Evolutionary conservation across 2,329 filamentous ascomycete genomes (phyloP), one percentile per base, ranked within the genome.

Genomic region (Fusarium nanum): DNA sequence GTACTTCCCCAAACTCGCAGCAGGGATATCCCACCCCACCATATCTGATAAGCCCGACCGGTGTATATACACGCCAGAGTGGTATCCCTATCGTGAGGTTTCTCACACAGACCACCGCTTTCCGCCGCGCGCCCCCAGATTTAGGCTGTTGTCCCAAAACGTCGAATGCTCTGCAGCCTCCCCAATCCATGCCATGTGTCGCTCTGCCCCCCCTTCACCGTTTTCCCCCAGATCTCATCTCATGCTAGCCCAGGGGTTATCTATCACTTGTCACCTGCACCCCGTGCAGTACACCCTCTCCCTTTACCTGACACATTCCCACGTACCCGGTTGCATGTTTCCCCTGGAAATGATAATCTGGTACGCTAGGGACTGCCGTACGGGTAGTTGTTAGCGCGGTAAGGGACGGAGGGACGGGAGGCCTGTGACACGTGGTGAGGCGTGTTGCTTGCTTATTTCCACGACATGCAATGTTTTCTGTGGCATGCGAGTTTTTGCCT

Each of bases 31-130:
- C 37, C 65, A 32, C 64, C 65, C 34, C 45, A 49, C 65, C 66
- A 69, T 52, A 45, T 60, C 50, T 47, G 46, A 53, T 52, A 52
- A 65, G 60, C 46, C 52, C 47, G 32, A 23, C 23, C 16, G 60
- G 60, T 34, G 60, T 65, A 42, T 60, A 52, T 37, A 64, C 62
- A 65, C 62, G 62, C 62, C 60, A 66, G 66, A 60, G 54, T 66
- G 56, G 64, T 61, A 45, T 66, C 53, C 42, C 56, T 67, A 62
- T 70, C 57, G 23, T 52, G 50, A 53, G 37, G 37, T 22, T 44
- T 13, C 48, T 56, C 41, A 57, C 55, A 20, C 41, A 52, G 34
- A 16, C 32, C 49, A 52, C 32, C n/a, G 37, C 23, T 23, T 23
- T 41, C 41, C 41, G 34, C 65, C 52, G 34, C 32, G 34, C 32